Base-by-base conservation (phyloP, 805 yeast genomes). In the Isabelozyma heimii region DNA sequence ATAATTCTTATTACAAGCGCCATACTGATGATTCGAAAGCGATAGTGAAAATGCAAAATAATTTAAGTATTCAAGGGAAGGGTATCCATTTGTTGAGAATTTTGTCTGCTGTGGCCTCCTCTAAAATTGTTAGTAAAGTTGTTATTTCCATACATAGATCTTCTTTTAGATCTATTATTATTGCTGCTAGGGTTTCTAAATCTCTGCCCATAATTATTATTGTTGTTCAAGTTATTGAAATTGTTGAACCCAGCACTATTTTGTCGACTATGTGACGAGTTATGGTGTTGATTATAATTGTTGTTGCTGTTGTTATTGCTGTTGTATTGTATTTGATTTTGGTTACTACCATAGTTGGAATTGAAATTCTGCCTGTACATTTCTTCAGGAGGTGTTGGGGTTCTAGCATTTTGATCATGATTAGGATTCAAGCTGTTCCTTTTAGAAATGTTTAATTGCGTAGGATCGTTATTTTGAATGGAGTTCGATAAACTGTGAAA, bases 141-240 rank as follows among this genome's bases (percentile, higher is more conserved):
- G 37, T 42, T 63, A 17, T 58, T 63, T 6, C 64, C 67, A 48
- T 68, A 59, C 51, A 65, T 58, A 48, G 71, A 69, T 47, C 69
- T 59, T 48, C 73, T 65, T 55, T 67, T 68, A 48, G 50, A 40
- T 48, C 51, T 53, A 39, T 57, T 54, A 44, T 59, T 51, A 40
- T 47, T 50, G n/a, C 5, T 53, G 43, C 40, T 39, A 17, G 44
- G 37, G 46, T 43, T 41, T 51, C 40, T 47, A 48, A 38, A 35
- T 12, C 42, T 48, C 24, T 49, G 40, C 12, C 42, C 47, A 47
- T 37, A 33, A 39, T 52, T 56, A 46, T 49, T 45, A 41, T 48
- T 48, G 48, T 38, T 52, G 35, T 44, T 42, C 28, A 8, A 30
- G 10, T 41, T 47, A 28, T 38, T 43, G 42, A 37, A 24, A 20